Evolutionary conservation across 257 asterid genomes (phyloP).

Genomic region (Orobanche coerulescens): DNA sequence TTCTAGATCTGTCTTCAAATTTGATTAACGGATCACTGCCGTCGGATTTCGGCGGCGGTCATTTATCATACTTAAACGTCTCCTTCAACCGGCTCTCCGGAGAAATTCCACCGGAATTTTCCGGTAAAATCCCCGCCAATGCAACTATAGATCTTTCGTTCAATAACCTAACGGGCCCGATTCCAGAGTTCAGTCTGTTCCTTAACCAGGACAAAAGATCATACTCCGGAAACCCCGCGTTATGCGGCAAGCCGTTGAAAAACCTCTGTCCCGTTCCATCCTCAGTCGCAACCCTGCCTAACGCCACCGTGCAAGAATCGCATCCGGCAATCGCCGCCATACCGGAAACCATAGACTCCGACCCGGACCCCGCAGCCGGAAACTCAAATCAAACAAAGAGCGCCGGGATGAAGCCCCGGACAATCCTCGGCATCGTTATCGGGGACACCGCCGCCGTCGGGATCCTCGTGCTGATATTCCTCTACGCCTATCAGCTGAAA

Average conservation of each 20-base stretch:
- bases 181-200: conserved; percentile 49
- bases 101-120: conserved; percentile 52
- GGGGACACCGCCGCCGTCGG: conserved; percentile 67
- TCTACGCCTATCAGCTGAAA: conserved; percentile 40
- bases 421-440: conserved; percentile 61
- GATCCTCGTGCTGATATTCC: conserved; percentile 38
- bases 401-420: conserved; percentile 35
- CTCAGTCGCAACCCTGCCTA: conserved; percentile 35
- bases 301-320: conserved; percentile 43
- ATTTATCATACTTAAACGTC: conserved; percentile 42
- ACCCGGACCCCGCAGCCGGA: conserved; percentile 29
- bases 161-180: conserved; percentile 49
- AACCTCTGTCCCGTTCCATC: conserved; percentile 58
- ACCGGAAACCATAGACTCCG: conserved; percentile 51
- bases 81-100: conserved; percentile 75
- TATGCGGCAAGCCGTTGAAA: conserved; percentile 63
- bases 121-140: conserved; percentile 32
- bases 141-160: conserved; percentile 70
- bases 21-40: conserved; percentile 71
- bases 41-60: conserved; percentile 47
- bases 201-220: conserved; percentile 37
- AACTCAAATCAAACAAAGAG: conserved; percentile 12
- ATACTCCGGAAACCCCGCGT: conserved; percentile 51
- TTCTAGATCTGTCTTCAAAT: conserved; percentile 82
- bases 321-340: conserved; percentile 92